Conservation (phyloP, 305 asterid genomes). For the Fraxinus paxiana region DNA sequence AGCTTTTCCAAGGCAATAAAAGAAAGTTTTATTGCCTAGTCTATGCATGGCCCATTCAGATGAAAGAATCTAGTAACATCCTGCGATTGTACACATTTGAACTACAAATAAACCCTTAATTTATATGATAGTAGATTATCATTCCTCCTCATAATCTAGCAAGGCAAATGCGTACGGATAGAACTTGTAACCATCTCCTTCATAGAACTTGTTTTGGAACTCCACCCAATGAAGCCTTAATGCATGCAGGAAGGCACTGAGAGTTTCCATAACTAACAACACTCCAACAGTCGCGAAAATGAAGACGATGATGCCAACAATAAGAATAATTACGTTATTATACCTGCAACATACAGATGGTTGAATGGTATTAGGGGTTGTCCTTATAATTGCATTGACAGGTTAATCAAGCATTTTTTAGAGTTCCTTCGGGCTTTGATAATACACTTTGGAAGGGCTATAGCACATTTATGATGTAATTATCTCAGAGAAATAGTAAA, state of each 20-base stretch:
- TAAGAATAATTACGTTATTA: constrained; percentile 63
- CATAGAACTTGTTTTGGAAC: constrained; percentile 86
- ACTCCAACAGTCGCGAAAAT: constrained; percentile 82
- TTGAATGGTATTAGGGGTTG: not conserved
- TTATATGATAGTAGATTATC: constrained; percentile 16
- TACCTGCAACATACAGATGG: constrained; percentile 48
- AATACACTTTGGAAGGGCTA: not conserved
- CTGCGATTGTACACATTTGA: constrained; percentile 17
- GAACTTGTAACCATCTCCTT: constrained; percentile 93
- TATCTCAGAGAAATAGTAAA: not conserved
- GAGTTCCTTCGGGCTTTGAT: not conserved
- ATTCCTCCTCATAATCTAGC: constrained; percentile 61
- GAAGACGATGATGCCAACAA: constrained; percentile 66
- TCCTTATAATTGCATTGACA: not conserved
- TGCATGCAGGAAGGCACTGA: constrained; percentile 91
- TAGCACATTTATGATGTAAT: not conserved
- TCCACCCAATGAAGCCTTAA: constrained; percentile 96
- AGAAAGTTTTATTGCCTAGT: constrained; percentile 24
- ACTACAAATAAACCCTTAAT: constrained; percentile 5
- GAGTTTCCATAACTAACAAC: constrained; percentile 87
- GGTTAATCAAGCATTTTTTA: not conserved
- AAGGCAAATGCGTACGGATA: constrained; percentile 59
- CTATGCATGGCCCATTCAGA: constrained; percentile 28
- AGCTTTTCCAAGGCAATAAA: constrained; percentile 23
- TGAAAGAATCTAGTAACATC: constrained; percentile 29